Conservation (phyloP, 306 rosid species). For the Rubus parviflorus region DNA sequence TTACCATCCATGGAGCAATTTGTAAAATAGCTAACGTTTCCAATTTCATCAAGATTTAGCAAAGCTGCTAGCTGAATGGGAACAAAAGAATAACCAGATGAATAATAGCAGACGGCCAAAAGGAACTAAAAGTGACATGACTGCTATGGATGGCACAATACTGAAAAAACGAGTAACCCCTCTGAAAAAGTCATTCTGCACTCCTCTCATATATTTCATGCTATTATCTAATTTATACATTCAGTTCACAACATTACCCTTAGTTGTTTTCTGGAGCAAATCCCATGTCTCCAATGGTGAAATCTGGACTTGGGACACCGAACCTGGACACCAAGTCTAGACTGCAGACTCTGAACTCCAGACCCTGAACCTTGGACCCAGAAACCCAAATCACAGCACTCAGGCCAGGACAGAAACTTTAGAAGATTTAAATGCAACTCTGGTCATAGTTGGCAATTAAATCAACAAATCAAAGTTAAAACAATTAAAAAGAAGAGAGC, state of each 20-base stretch:
- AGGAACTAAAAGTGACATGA: background rate
- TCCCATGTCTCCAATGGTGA: background rate
- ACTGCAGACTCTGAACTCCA: too few species aligned
- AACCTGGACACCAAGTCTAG: background rate
- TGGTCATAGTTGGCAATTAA: background rate
- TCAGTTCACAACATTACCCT: background rate
- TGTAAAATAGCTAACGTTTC: background rate
- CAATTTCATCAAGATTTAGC: background rate
- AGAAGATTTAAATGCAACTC: background rate
- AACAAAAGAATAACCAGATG: background rate
- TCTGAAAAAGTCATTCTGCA: background rate
- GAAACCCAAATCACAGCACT: background rate
- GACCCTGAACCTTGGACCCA: background rate
- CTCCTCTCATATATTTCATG: background rate
- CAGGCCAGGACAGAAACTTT: background rate
- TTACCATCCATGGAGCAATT: background rate
- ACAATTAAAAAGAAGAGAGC: background rate
- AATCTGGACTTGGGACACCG: background rate
- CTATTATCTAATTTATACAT: background rate
- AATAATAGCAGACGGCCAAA: background rate
- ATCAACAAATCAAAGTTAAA: background rate
- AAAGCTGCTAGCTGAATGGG: background rate
- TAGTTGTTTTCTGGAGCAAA: background rate
- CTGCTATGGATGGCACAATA: background rate
- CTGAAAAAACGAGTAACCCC: background rate